A percentile compares a stretch with the other conserved stretches of the same genome.
Evolutionary conservation across 2,329 filamentous ascomycete genomes (phyloP).

Genomic region (Verticillium tricorpus): DNA sequence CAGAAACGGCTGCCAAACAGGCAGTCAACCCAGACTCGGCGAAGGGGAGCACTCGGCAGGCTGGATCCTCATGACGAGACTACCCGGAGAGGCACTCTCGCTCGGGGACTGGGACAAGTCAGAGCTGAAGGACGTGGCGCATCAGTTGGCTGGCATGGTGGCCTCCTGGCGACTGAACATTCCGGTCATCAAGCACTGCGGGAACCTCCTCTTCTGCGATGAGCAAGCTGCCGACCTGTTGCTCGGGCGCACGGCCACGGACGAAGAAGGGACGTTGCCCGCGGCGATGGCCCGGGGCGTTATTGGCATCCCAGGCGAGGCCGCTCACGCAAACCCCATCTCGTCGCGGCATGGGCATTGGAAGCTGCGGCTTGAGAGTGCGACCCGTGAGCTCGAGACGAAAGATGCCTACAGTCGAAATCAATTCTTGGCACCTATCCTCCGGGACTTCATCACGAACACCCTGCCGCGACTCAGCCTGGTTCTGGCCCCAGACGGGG

Average conservation of each 20-base stretch:
- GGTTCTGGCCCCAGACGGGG: neutral
- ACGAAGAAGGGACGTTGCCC: neutral
- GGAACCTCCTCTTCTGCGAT: slow-evolving; percentile 9
- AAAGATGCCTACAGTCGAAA: slow-evolving; percentile 3
- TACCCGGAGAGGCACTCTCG: slow-evolving; percentile 10
- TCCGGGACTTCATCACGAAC: neutral
- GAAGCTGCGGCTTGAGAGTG: slow-evolving; percentile 7
- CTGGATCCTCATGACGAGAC: slow-evolving; percentile 16
- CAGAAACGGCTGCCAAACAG: neutral
- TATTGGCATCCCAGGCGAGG: neutral
- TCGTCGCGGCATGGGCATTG: slow-evolving; percentile 6
- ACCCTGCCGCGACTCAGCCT: slow-evolving; percentile 9
- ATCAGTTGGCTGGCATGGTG: slow-evolving; percentile 13
- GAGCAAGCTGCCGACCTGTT: neutral
- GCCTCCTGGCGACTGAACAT: slow-evolving; percentile 13
- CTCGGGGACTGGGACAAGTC: slow-evolving; percentile 7
- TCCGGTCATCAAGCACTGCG: slow-evolving; percentile 11
- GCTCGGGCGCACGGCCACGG: neutral
- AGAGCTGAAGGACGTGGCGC: slow-evolving; percentile 5
- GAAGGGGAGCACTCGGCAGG: slow-evolving; percentile 4
- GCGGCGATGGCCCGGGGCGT: neutral
- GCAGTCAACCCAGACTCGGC: neutral
- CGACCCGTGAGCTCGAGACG: slow-evolving; percentile 6
- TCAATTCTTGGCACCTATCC: neutral
- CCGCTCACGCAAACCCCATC: neutral